These are phyloP conservation scores for Alliaria petiolata DNA, from an alignment of 345 rosid species.

Conservation along the genomic window DNA sequence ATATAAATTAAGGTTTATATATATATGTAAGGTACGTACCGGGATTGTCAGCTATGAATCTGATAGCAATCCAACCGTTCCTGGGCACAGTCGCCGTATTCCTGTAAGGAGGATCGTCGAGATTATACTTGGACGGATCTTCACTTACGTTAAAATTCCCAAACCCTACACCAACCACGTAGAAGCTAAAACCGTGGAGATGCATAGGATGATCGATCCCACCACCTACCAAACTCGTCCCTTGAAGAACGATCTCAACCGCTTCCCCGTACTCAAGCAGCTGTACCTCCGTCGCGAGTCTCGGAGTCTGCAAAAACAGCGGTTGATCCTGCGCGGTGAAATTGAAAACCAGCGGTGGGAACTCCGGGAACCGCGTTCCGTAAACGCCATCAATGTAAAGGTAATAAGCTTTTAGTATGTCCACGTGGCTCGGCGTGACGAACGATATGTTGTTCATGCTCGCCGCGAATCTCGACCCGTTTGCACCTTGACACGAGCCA, in stretches of 20 bases:
- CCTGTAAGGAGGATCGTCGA: conserved; percentile 20
- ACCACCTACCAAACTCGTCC: conserved; percentile 20
- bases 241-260: conserved; percentile 22
- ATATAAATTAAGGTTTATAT: too few species aligned
- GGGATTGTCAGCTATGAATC: conserved; percentile 22
- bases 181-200: conserved; percentile 27
- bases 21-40: conserved; percentile 15
- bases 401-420: conserved; percentile 29
- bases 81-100: conserved; percentile 18
- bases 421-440: conserved; percentile 26
- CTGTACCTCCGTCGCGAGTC: conserved; percentile 20
- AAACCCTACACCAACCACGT: conserved; percentile 15
- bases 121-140: conserved; percentile 15
- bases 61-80: conserved; percentile 25
- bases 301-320: conserved; percentile 9
- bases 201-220: conserved; percentile 32
- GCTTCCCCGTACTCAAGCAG: neutral
- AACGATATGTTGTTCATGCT: conserved; percentile 29
- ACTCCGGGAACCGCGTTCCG: conserved; percentile 31
- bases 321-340: conserved; percentile 25
- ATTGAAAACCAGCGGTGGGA: conserved; percentile 31
- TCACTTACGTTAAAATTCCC: conserved; percentile 20
- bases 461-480: conserved; percentile 22
- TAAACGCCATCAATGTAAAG: conserved; percentile 4
- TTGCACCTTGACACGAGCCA: conserved; percentile 25